phyloP scores from a whole-genome alignment of 257 asterid genomes.

The Penstemon newberryi region DNA sequence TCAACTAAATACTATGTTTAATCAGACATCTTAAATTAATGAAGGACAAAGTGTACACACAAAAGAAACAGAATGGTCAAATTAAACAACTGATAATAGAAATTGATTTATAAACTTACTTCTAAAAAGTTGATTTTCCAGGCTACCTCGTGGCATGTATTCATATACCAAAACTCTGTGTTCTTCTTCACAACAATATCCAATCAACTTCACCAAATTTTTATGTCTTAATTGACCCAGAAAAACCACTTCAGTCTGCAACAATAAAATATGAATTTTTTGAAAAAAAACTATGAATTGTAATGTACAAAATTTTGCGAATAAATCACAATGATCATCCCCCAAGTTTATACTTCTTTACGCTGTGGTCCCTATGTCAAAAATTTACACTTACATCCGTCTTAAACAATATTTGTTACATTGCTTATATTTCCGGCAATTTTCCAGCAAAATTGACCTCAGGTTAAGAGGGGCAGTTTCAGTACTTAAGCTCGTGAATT shows the following conservation, averaged over 20 bases:
- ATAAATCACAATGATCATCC: too few species aligned
- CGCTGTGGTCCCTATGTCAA: too few species aligned
- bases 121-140: background rate
- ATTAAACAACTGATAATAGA: too few species aligned
- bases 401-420: background rate
- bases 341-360: too few species aligned
- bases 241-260: constrained; percentile 13
- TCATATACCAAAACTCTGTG: constrained; percentile 4
- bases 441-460: too few species aligned
- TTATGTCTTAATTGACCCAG: constrained; percentile 1
- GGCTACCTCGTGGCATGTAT: constrained; percentile 8
- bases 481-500: too few species aligned
- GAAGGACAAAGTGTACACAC: too few species aligned
- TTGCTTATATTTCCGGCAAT: too few species aligned
- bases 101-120: background rate
- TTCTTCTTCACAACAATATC: constrained; percentile 14
- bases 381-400: background rate
- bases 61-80: too few species aligned
- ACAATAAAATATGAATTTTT: background rate
- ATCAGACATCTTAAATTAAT: too few species aligned
- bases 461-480: too few species aligned
- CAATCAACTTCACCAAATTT: constrained; percentile 2
- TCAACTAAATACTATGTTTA: too few species aligned
- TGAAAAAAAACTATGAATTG: background rate
- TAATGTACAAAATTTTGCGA: background rate